These are phyloP conservation scores for Boletus sp. DNA, from an alignment of 768 basidiomycete species.

Conservation along the genomic window DNA sequence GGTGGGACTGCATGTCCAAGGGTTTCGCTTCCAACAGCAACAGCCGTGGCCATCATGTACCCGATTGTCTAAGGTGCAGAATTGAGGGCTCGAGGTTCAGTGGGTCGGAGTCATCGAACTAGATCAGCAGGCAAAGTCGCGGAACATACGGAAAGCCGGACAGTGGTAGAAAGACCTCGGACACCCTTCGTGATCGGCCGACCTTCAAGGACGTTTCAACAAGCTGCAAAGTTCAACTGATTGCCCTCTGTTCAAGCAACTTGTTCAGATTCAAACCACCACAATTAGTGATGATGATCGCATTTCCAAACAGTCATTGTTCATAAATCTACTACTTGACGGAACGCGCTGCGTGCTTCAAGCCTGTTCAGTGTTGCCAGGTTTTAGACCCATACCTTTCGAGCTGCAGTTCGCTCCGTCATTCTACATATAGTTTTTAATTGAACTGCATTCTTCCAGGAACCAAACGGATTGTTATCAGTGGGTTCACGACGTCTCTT, in stretches of 20 bases:
- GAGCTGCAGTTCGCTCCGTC: neutral
- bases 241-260: neutral
- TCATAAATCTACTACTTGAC: neutral
- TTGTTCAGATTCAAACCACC: neutral
- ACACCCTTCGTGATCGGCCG: no score
- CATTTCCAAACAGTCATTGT: neutral
- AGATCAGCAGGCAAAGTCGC: no score
- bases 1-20: conserved; percentile 60
- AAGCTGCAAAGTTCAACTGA: no score
- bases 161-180: neutral
- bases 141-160: no score
- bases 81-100: neutral
- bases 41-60: conserved; percentile 5
- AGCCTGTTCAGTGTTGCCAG: neutral
- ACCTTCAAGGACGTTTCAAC: no score
- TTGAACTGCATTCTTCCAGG: neutral
- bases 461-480: neutral
- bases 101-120: neutral
- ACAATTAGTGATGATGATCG: neutral
- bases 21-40: conserved; percentile 13
- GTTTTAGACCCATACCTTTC: neutral
- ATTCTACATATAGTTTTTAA: neutral
- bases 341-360: neutral
- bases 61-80: neutral
- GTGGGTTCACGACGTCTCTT: neutral